Evolutionary conservation across 805 yeast species (phyloP), one percentile per base, ranked within the genome.

Genomic region (Jamesozyma gamospora): DNA sequence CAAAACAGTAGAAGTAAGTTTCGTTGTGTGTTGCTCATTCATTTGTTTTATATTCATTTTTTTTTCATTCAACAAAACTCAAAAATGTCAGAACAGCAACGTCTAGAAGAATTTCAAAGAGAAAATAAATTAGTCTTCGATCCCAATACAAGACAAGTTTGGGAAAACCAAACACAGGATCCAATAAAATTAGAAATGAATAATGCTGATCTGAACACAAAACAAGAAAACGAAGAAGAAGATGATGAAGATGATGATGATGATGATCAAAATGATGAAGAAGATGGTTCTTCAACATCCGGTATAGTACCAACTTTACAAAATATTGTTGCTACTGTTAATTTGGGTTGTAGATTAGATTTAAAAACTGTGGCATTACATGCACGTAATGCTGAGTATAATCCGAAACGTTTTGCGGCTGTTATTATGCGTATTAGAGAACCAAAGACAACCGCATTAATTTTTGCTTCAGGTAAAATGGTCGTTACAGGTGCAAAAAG

Each of bases 401-500:
- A 92, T 56, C 98, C 98, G 37, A 86, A 83, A 61, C 94, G 98
- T 70, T 92, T 92, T 69, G 98, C 98, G 12, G 98, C 98, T 43
- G 98, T 92, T 36, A 92, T 92, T 52, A 92, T 92, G 98, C 84
- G 98, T 72, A 92, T 92, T 52, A 77, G 98, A 65, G 98, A 92
- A 62, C 98, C 98, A 14, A 92, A 92, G 63, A 92, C 98, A 1
- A 92, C 98, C 2, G 97, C 98, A 0, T 71, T 92, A 51, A 92
- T 92, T 49, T 92, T 92, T 63, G 98, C 98, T 1, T 87, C 96
- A 2, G 98, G 98, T 56, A 92, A 92, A 64, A 92, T 92, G 98
- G 98, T 92, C 51, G 98, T 92, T 13, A 92, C 97, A 25, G 98
- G 98, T 75, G 98, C 98, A 18, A 92, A 92, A 64, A 82, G 95